Evolutionary conservation across 495 filamentous ascomycete species (phyloP), one percentile per base, ranked within the genome.

Genomic region (Trichoderma orchidacearum): DNA sequence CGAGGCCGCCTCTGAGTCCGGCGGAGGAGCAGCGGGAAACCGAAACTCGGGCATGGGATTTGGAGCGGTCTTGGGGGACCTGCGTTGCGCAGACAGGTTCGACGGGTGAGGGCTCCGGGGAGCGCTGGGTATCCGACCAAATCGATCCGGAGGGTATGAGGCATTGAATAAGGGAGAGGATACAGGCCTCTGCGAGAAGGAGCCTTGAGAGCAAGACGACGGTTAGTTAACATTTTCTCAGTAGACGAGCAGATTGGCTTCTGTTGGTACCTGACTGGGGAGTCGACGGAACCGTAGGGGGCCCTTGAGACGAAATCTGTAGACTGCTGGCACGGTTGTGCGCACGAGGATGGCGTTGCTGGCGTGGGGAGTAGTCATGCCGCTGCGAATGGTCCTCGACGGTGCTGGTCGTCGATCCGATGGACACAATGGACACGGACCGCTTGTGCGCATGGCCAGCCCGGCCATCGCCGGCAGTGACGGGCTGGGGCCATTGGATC

Each of bases 341-440:
- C 2, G 82, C 78, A 63, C 80, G 80, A 27, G 57, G 56, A 23
- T 82, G 75, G 51, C 79, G 73, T 55, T 74, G 74, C n/a, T 78
- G 65, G 58, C 64, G 67, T 27, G 32, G 32, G 36, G 66, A 57
- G 5, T 29, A 27, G n/a, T 56, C 56, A 35, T 45, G 53, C 52
- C 18, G 27, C 52, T 59, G 55, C 58, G 53, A 35, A 38, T 64
- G 74, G 68, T 62, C 72, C 67, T 68, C 76, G 57, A 61, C 67
- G 61, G 64, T 74, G 54, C 85, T 80, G 55, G 83, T 82, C 21
- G 41, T 48, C 51, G 80, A 84, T 15, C 88, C 88, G 60, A 97
- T 79, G 5, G 93, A 97, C 21, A 96, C 81, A 59, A 98, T 97
- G n/a, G 93, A 96, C 30, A 98, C 80, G 0, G 92, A 96, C 65